Conservation (phyloP, 352 stramenopile genomes). For the Thalassiosira exigua region DNA sequence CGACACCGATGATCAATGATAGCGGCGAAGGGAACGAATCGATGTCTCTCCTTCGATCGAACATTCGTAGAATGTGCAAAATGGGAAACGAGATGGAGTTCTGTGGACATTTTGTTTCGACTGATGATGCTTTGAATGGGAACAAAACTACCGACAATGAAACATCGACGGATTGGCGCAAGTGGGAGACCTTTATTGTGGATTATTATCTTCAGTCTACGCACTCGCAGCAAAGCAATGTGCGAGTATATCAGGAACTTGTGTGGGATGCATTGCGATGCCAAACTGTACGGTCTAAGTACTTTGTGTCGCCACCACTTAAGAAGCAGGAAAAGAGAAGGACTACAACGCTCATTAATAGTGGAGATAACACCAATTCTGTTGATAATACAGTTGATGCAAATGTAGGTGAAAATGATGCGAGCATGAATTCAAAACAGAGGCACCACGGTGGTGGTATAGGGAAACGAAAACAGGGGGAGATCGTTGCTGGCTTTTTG, state of each 20-base stretch:
- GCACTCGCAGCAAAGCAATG: conserved; percentile 10
- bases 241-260: conserved; percentile 13
- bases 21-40: conserved; percentile 1
- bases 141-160: background rate
- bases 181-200: conserved; percentile 20
- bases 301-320: conserved; percentile 21
- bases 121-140: background rate
- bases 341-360: background rate
- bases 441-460: conserved; percentile 44
- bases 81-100: conserved; percentile 72
- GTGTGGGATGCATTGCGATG: conserved; percentile 41
- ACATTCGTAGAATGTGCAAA: conserved; percentile 68
- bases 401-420: background rate
- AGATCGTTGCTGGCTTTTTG: conserved; percentile 71
- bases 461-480: conserved; percentile 68
- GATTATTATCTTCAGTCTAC: conserved; percentile 33
- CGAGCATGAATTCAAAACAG: conserved; percentile 1
- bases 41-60: conserved; percentile 53
- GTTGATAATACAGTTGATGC: too few relatives aligned
- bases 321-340: conserved; percentile 34
- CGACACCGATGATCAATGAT: background rate
- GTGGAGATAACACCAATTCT: too few relatives aligned
- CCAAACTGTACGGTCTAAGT: conserved; percentile 33
- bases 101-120: conserved; percentile 15
- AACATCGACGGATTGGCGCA: conserved; percentile 9